Conservation (phyloP, 208 protist species). For the Lotmaria passim region DNA sequence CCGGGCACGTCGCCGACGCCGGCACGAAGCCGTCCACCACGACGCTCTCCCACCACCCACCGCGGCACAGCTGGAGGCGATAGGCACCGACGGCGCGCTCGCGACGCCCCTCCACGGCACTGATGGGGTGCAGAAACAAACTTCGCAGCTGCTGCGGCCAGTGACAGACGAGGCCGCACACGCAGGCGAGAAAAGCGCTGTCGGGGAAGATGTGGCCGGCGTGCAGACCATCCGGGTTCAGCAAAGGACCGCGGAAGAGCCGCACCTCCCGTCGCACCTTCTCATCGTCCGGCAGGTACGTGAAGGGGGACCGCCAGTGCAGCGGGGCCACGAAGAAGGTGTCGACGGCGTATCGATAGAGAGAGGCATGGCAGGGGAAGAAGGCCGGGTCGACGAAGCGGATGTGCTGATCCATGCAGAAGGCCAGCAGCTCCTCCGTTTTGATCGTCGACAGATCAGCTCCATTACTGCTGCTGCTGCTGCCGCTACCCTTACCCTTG, state of each 20-base stretch:
- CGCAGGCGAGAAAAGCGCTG: slow-evolving; percentile 51
- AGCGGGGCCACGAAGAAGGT: slow-evolving; percentile 35
- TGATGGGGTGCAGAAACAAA: slow-evolving; percentile 55
- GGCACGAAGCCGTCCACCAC: slow-evolving; percentile 63
- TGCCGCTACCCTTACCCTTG: slow-evolving; percentile 6
- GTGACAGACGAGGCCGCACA: slow-evolving; percentile 40
- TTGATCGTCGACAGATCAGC: not conserved
- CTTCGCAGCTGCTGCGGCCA: slow-evolving; percentile 30
- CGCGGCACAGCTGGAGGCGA: slow-evolving; percentile 53
- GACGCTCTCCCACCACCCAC: slow-evolving; percentile 54
- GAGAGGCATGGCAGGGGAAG: slow-evolving; percentile 37
- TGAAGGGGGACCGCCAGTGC: slow-evolving; percentile 50
- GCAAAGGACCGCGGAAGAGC: slow-evolving; percentile 44
- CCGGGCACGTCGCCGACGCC: slow-evolving; percentile 24
- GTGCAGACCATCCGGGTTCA: slow-evolving; percentile 40
- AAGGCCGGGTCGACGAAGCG: slow-evolving; percentile 69
- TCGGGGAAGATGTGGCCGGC: slow-evolving; percentile 45
- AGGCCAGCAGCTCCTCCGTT: slow-evolving; percentile 19
- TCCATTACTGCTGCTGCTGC: too few species aligned
- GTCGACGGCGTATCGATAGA: slow-evolving; percentile 33
- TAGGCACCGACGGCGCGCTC: slow-evolving; percentile 57
- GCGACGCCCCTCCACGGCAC: slow-evolving; percentile 24
- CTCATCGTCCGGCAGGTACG: slow-evolving; percentile 43
- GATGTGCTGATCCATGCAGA: slow-evolving; percentile 40
- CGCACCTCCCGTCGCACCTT: slow-evolving; percentile 41